Evolutionary conservation across 2,329 filamentous ascomycete genomes (phyloP), one percentile per base, ranked within the genome.

Genomic region (Pestalotiopsis fici): DNA sequence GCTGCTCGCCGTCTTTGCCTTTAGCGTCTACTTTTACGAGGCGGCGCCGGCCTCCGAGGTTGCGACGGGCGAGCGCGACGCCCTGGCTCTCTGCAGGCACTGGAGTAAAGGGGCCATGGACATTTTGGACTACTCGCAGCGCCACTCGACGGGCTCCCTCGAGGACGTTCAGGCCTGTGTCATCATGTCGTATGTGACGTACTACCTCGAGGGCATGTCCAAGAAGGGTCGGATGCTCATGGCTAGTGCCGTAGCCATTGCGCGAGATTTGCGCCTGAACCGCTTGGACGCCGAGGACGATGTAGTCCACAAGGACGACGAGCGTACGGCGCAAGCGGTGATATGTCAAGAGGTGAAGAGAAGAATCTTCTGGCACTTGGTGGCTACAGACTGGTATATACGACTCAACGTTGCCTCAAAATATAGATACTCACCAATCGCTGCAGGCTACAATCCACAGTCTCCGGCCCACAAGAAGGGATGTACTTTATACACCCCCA

Each of bases 1-100:
- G 3, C 65, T 76, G 47, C 71, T 75, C 62, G 73, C 74, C 15
- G 67, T 75, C 18, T 73, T 75, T 54, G 68, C 72, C 2, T 67
- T 75, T 18, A 67, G 69, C 61, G 70, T 70, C 2, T 74, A 71
- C 65, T 75, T 74, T 65, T 74, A 73, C 62, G 61, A 66, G 2
- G 67, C 70, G 11, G 67, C 59, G 18, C 65, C 66, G 4, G 62
- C 61, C 55, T 71, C 70, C 6, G 70, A 72, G 62, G 66, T 71
- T 39, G 70, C 68, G 13, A 65, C 65, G 7, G 68, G 54, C 37
- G 64, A 68, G n/a, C 61, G 62, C 69, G 66, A 76, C 66, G 68
- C 70, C 60, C 60, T 65, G 37, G 15, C 62, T 69, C 64, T 70
- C 64, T 64, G 71, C 59, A 62, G 65, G 54, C 55, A 64, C 28